Percentiles rank a stretch among this genome's conserved stretches.
These are phyloP conservation scores for Colletotrichum noveboracense DNA, from an alignment of 2,329 filamentous ascomycete genomes.

Conservation along the genomic window DNA sequence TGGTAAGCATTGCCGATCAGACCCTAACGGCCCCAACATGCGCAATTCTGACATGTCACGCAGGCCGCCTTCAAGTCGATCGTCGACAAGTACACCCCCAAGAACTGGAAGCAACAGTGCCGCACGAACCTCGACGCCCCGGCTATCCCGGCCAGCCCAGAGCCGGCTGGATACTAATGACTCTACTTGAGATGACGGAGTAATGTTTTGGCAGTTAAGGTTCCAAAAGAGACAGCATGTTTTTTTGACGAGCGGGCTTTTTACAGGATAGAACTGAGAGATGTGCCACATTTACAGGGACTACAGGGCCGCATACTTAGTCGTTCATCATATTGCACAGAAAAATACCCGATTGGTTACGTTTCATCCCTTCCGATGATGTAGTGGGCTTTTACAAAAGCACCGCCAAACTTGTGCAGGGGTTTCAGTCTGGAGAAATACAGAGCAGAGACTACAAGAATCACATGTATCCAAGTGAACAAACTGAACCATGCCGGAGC, in stretches of 20 bases:
- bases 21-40: too few species aligned
- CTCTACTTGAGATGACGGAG: not conserved
- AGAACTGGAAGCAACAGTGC: slow-evolving; percentile 71
- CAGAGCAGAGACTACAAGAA: not conserved
- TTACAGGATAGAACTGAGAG: not conserved
- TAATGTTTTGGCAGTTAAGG: not conserved
- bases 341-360: not conserved
- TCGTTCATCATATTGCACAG: not conserved
- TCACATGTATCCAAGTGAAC: not conserved
- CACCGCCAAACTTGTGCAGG: not conserved
- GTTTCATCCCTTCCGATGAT: not conserved
- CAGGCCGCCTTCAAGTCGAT: slow-evolving; percentile 90
- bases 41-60: not conserved
- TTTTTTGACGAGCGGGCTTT: not conserved
- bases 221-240: not conserved
- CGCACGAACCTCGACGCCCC: slow-evolving; percentile 47
- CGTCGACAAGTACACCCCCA: slow-evolving; percentile 87
- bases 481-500: not conserved
- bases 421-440: not conserved
- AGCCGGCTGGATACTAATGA: slow-evolving; percentile 55
- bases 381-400: not conserved
- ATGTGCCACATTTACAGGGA: not conserved
- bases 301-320: not conserved
- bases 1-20: slow-evolving; percentile 56
- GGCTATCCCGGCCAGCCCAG: slow-evolving; percentile 51